These are phyloP conservation scores for Cryptococcus sp. DNA, from an alignment of 1,284 basidiomycete genomes.

Conservation along the genomic window DNA sequence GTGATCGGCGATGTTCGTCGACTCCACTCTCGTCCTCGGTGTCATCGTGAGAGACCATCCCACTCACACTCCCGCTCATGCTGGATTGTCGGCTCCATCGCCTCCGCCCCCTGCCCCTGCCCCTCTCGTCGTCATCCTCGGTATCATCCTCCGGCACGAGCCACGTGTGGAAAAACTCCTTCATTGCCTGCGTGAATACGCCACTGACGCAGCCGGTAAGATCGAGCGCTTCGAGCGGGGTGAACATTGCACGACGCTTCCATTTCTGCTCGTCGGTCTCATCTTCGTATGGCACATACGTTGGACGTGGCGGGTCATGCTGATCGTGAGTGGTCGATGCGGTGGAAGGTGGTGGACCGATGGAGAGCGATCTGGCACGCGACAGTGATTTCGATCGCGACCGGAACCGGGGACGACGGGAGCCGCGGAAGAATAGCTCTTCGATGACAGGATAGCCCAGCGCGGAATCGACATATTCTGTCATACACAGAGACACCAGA, in stretches of 20 bases:
- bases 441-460: conserved; percentile 76
- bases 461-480: conserved; percentile 93
- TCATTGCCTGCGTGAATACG: conserved; percentile 79
- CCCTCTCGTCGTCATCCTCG: conserved; percentile 58
- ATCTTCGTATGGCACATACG: conserved; percentile 49
- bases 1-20: conserved; percentile 17
- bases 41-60: conserved; percentile 13
- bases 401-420: conserved; percentile 32
- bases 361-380: conserved; percentile 34
- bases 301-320: conserved; percentile 41
- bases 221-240: conserved; percentile 82
- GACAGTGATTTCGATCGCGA: conserved; percentile 28
- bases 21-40: conserved; percentile 39
- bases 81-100: conserved; percentile 13
- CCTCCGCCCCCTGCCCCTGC: conserved; percentile 32
- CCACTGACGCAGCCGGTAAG: conserved; percentile 91
- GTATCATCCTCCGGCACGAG: conserved; percentile 57
- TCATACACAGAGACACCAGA: conserved; percentile 79
- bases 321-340: conserved; percentile 25
- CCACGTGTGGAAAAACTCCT: conserved; percentile 76
- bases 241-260: conserved; percentile 54
- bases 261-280: conserved; percentile 67
- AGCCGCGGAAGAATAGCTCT: conserved; percentile 81
- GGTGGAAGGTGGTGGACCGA: conserved; percentile 23
- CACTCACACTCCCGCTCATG: conserved; percentile 4